Base-by-base conservation (phyloP, 1,284 basidiomycete genomes). In the Sanghuangporus weigelae region DNA sequence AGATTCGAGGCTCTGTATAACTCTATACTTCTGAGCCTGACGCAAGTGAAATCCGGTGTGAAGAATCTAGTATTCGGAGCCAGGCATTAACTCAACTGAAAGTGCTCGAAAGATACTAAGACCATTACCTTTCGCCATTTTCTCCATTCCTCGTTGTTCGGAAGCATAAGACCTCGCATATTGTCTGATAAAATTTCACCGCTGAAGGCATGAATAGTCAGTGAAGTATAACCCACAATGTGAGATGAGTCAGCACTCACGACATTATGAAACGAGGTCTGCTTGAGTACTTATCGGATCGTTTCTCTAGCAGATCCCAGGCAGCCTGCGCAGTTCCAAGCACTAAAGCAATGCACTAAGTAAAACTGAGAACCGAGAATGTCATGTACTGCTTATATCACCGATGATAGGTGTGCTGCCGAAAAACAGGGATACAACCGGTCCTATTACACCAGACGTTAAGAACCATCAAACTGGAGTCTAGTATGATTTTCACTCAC, bases 241-340 rank as follows among this genome's bases (percentile, higher is more conserved):
- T 19, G 21, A 11, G 16, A 16, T 42, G 40, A n/a, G 6, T 12
- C 48, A 59, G 54, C n/a, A 36, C 73, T 60, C 67, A 73, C 69
- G 71, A 71, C 49, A 83, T 77, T 36, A 83, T 77, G 61, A 80
- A 82, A 11, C 80, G 75, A 16, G 82, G 82, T 8, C 82, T 74
- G 63, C 79, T 80, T 3, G 79, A 81, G 66, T 81, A 83, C 14
- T 80, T 80, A 19, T 79, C 76, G 1, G 79, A 81, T 14, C 79
- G 76, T 66, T 81, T 83, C 67, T 84, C 83, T 11, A 84, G 72
- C 11, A 84, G 71, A 66, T 83, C 81, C 80, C 80, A 82, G 16
- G 80, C 80, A 5, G 78, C 77, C 66, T 80, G 78, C 0, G 79
- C 81, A 3, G 76, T 81, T 1, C 81, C 80, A 35, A 82, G 73